These are phyloP conservation scores for Fusarium duplospermum DNA, from an alignment of 2,329 filamentous ascomycete genomes.

Conservation along the genomic window DNA sequence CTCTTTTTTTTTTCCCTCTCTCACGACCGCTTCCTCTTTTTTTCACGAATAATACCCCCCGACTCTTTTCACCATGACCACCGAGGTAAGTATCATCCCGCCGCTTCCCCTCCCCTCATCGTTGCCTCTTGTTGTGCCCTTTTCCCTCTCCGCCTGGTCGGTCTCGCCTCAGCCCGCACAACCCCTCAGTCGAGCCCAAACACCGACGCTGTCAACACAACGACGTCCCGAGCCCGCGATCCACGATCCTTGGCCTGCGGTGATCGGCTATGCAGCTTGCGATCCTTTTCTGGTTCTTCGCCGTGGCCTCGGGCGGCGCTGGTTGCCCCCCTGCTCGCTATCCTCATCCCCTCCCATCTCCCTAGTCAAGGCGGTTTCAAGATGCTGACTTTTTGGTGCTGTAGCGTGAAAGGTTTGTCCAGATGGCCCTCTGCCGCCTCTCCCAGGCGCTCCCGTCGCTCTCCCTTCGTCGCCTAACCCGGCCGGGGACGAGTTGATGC, in stretches of 20 bases:
- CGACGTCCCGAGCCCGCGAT: conserved; percentile 14
- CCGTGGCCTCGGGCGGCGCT: background rate
- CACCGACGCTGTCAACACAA: conserved; percentile 27
- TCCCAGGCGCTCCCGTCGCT: conserved; percentile 22
- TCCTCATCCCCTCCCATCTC: conserved; percentile 23
- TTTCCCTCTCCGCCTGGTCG: conserved; percentile 34
- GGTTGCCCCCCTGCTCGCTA: conserved; percentile 3
- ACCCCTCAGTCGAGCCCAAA: conserved; percentile 44
- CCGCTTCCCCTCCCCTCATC: conserved; percentile 11
- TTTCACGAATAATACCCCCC: conserved; percentile 37
- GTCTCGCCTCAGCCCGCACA: conserved; percentile 39
- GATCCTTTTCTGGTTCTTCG: background rate
- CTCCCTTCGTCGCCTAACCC: conserved; percentile 25
- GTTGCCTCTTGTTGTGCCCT: conserved; percentile 24
- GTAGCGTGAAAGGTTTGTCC: conserved; percentile 77
- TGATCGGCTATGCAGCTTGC: conserved; percentile 6
- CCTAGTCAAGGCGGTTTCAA: conserved; percentile 25
- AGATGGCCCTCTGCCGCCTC: conserved; percentile 28
- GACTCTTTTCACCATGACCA: conserved; percentile 47
- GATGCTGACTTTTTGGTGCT: conserved; percentile 52
- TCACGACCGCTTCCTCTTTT: conserved; percentile 34
- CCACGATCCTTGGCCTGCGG: conserved; percentile 3
- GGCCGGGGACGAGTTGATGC: conserved; percentile 28
- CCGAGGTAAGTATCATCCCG: conserved; percentile 46
- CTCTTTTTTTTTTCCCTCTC: conserved; percentile 26